These are phyloP conservation scores for Hermanozyma aechmeae DNA, from an alignment of 805 yeast species.

Conservation along the genomic window DNA sequence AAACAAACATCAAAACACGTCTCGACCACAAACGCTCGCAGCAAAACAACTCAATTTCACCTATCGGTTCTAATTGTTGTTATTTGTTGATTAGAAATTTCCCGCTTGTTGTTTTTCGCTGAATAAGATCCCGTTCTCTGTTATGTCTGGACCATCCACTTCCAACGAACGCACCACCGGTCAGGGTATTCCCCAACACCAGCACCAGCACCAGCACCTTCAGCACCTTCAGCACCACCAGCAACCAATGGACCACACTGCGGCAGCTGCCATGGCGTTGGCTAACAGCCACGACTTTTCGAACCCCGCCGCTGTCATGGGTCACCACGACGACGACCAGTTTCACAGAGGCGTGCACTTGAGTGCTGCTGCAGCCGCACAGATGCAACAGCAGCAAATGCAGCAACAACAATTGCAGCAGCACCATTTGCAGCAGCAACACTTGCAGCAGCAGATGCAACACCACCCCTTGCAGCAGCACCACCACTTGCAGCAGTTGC, in stretches of 20 bases:
- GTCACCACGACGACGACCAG: constrained; percentile 10
- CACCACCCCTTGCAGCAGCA: neutral
- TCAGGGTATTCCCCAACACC: constrained; percentile 5
- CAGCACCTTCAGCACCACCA: constrained; percentile 10
- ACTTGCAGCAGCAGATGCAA: constrained; percentile 1
- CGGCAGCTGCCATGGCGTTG: constrained; percentile 14
- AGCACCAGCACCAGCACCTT: constrained; percentile 9
- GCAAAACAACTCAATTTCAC: no score
- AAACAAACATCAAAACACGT: no score
- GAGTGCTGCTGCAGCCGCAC: constrained; percentile 9
- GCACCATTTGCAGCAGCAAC: neutral
- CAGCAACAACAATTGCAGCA: constrained; percentile 1
- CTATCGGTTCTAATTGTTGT: no score
- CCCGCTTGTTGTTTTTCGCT: no score
- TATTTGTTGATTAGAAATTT: no score
- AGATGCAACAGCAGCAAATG: neutral
- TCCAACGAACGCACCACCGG: constrained; percentile 11
- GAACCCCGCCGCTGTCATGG: constrained; percentile 12
- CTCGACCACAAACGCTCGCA: no score
- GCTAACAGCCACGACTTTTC: constrained; percentile 12
- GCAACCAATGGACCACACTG: constrained; percentile 12
- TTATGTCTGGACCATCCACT: constrained; percentile 12
- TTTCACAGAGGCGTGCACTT: constrained; percentile 11
- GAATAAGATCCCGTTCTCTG: no score
- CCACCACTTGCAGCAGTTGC: constrained; percentile 1